Evolutionary conservation across 129 eudicot genomes (phyloP).

Genomic region (Flaveria bidentis): DNA sequence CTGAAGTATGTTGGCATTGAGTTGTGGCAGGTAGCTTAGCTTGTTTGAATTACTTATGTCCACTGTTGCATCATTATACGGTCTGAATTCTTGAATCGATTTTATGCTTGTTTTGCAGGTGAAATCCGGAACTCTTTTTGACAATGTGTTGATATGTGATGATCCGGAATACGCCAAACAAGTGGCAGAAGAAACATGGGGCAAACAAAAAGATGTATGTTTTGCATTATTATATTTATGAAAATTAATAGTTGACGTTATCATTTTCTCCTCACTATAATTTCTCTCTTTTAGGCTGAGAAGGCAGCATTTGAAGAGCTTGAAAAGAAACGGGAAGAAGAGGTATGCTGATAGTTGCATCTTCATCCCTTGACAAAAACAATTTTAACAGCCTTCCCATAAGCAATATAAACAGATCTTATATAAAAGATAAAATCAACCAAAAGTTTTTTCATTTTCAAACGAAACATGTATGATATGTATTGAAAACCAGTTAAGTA

Average conservation of each 20-base stretch:
- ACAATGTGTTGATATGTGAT: slow-evolving; percentile 67
- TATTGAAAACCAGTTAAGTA: too few relatives aligned
- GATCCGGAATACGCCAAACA: slow-evolving; percentile 81
- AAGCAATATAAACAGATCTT: neutral
- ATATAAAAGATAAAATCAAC: neutral
- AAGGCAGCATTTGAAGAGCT: slow-evolving; percentile 91
- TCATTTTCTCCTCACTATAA: neutral
- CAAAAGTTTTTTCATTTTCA: neutral
- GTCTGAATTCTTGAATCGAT: neutral
- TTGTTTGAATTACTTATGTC: neutral
- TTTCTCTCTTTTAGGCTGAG: slow-evolving; percentile 56
- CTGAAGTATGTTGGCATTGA: slow-evolving; percentile 88
- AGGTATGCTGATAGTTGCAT: slow-evolving; percentile 40
- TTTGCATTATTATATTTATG: slow-evolving; percentile 3
- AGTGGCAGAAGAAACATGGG: slow-evolving; percentile 90
- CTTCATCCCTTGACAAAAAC: neutral
- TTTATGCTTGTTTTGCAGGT: slow-evolving; percentile 50
- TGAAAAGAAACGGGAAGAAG: slow-evolving; percentile 81
- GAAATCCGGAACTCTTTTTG: slow-evolving; percentile 91
- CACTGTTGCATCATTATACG: neutral
- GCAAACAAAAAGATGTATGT: slow-evolving; percentile 81
- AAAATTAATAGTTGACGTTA: neutral
- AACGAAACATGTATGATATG: neutral
- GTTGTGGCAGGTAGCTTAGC: slow-evolving; percentile 80
- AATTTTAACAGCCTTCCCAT: too few relatives aligned